A percentile compares a stretch with the other conserved stretches of the same genome.
Evolutionary conservation across 2,329 filamentous ascomycete genomes (phyloP).

Genomic region (Penicillium nordicum): DNA sequence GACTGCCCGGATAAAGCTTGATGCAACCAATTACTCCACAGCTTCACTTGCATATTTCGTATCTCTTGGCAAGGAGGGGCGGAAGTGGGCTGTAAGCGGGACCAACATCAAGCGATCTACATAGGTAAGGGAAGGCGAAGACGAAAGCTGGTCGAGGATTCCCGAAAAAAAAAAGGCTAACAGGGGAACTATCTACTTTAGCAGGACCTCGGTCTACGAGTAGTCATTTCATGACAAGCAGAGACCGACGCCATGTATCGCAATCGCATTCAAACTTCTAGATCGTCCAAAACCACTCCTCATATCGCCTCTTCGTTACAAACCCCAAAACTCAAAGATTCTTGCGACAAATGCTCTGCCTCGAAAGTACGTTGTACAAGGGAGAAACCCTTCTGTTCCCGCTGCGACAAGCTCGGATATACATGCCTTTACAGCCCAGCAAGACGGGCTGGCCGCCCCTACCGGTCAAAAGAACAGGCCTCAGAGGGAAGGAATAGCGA

Average conservation of each 20-base stretch:
- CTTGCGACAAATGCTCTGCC: conserved; percentile 16
- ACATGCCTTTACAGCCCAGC: conserved; percentile 25
- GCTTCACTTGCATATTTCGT: not conserved
- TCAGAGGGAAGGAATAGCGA: not conserved
- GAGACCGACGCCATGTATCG: not conserved
- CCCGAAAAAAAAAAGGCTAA: not conserved
- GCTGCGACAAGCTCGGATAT: conserved; percentile 20
- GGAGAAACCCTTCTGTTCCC: conserved; percentile 15
- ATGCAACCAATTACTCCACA: not conserved
- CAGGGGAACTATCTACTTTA: not conserved
- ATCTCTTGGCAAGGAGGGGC: not conserved
- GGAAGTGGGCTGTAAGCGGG: not conserved
- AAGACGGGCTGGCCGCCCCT: conserved; percentile 17
- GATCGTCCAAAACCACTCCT: not conserved
- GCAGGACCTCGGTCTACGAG: not conserved
- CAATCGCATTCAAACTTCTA: not conserved
- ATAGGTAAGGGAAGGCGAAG: not conserved
- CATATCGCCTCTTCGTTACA: not conserved
- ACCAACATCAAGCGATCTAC: not conserved
- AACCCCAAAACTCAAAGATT: conserved; percentile 1
- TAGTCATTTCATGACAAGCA: not conserved
- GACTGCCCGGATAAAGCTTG: not conserved
- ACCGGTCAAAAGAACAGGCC: not conserved
- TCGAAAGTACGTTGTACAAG: conserved; percentile 21
- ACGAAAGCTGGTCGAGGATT: not conserved